Base-by-base conservation (phyloP, 1,284 basidiomycete genomes). In the Somion occarium region DNA sequence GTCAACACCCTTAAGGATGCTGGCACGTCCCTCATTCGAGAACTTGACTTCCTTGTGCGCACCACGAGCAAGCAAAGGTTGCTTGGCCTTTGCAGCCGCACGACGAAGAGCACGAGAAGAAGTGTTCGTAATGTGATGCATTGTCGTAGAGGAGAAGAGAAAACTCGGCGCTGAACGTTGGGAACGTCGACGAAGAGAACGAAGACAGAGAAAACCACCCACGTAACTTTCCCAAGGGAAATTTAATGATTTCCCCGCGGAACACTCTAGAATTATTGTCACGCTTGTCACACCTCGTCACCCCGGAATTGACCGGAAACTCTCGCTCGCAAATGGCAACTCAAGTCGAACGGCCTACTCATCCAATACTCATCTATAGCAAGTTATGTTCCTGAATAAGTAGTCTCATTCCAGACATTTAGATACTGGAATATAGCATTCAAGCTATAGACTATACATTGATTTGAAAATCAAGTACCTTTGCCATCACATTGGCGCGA, bases 11-110 rank as follows among this genome's bases (percentile, higher is more conserved):
- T 86, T 88, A 59, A 98, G 82, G 76, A 98, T 97, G 70, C 86
- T 83, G 44, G 93, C 92, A 58, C 96, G 83, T 54, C 94, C 94
- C 59, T 96, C 92, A 72, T 98, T 95, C 66, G 90, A 92, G 73
- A 98, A 98, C 77, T 92, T 89, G 71, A 98, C 91, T 69, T 97
- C 93, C 83, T 97, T 95, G 80, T 93, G 90, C 25, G 84, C 85
- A 59, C 89, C 88, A 59, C 90, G 86, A 46, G 75, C 73, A 44
- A 83, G 71, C 41, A 73, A 64, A 43, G 75, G 69, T 63, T 75
- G 73, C 50, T 44, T 41, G 30, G 75, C 75, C 60, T 78, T 78
- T 49, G 66, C 63, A 13, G 69, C 70, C 41, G 69, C 64, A 50
- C 70, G 68, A 51, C 76, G 76, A 49, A 73, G 68, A 44, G 69